Evolutionary conservation across 371 early-diverging fungal genomes (phyloP).

Genomic region (Polyrhizophydium stewartii): DNA sequence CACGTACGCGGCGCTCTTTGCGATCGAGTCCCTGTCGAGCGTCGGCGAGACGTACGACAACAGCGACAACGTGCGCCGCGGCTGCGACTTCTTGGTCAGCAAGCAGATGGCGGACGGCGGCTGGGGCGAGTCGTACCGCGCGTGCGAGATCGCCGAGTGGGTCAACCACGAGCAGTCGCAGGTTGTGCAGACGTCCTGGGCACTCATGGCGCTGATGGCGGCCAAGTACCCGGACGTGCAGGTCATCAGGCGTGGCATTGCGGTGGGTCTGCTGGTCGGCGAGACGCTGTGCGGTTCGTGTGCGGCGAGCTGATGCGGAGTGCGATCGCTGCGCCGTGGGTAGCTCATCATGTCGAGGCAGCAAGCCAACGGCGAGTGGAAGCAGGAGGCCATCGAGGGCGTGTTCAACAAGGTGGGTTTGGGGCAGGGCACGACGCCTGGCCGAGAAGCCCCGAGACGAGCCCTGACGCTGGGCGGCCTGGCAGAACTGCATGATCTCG

Average conservation of each 20-base stretch:
- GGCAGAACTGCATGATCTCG: constrained; percentile 68
- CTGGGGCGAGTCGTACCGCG: constrained; percentile 94
- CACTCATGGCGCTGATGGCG: constrained; percentile 80
- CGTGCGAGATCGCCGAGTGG: constrained; percentile 67
- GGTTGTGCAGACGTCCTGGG: constrained; percentile 90
- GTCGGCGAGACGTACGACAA: constrained; percentile 79
- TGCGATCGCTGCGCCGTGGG: background rate
- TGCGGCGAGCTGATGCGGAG: background rate
- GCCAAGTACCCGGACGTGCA: constrained; percentile 79
- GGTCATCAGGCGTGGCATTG: constrained; percentile 71
- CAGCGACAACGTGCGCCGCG: constrained; percentile 52
- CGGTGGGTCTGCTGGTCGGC: constrained; percentile 11
- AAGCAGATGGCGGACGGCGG: constrained; percentile 92
- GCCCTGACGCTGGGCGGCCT: too few relatives aligned
- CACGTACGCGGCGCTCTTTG: constrained; percentile 96
- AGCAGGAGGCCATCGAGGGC: constrained; percentile 95
- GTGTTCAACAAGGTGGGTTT: constrained; percentile 80
- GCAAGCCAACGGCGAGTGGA: constrained; percentile 88
- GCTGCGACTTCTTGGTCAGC: constrained; percentile 82
- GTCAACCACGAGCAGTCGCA: constrained; percentile 68
- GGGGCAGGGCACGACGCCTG: too few relatives aligned
- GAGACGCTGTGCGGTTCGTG: background rate
- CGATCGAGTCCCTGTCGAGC: constrained; percentile 78
- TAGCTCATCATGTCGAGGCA: constrained; percentile 81
- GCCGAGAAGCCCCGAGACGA: too few relatives aligned